phyloP scores from a whole-genome alignment of 2,329 filamentous ascomycete species.

The Cladosporium sp. region DNA sequence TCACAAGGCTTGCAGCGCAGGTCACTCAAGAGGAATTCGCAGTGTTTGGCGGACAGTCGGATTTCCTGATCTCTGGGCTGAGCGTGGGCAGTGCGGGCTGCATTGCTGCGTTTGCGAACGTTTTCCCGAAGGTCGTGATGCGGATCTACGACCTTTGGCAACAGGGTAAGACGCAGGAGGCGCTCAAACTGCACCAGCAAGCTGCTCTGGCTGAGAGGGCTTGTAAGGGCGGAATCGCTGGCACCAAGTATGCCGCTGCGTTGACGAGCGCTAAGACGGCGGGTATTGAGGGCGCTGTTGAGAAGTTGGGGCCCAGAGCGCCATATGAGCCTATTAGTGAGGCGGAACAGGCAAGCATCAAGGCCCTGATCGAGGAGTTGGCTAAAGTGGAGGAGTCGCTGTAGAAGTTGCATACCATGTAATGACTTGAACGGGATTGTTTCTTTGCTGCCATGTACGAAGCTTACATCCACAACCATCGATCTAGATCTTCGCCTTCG shows the following conservation, averaged over 20 bases:
- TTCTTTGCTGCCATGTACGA: too few species aligned
- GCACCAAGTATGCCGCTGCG: conserved; percentile 65
- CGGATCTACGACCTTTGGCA: conserved; percentile 61
- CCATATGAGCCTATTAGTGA: conserved; percentile 59
- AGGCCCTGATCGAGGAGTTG: conserved; percentile 45
- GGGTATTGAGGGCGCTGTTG: conserved; percentile 61
- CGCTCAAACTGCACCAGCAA: conserved; percentile 59
- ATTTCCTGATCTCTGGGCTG: conserved; percentile 65
- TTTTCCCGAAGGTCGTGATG: conserved; percentile 55
- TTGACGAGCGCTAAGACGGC: conserved; percentile 61
- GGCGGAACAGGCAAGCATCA: conserved; percentile 47
- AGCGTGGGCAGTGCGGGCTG: conserved; percentile 57
- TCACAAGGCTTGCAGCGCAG: conserved; percentile 61
- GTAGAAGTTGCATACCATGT: conserved; percentile 13
- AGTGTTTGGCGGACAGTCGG: conserved; percentile 71
- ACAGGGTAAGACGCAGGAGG: conserved; percentile 57
- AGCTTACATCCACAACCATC: neutral
- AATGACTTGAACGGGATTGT: too few species aligned
- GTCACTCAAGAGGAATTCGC: conserved; percentile 61
- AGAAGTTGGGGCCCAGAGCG: conserved; percentile 60
- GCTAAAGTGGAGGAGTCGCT: conserved; percentile 44
- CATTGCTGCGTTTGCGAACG: conserved; percentile 60
- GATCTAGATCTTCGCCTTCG: conserved; percentile 52
- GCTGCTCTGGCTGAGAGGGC: conserved; percentile 64
- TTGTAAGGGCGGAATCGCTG: conserved; percentile 65